These are phyloP conservation scores for Pseudonectria foliicola DNA, from an alignment of 2,329 filamentous ascomycete species.

Conservation along the genomic window DNA sequence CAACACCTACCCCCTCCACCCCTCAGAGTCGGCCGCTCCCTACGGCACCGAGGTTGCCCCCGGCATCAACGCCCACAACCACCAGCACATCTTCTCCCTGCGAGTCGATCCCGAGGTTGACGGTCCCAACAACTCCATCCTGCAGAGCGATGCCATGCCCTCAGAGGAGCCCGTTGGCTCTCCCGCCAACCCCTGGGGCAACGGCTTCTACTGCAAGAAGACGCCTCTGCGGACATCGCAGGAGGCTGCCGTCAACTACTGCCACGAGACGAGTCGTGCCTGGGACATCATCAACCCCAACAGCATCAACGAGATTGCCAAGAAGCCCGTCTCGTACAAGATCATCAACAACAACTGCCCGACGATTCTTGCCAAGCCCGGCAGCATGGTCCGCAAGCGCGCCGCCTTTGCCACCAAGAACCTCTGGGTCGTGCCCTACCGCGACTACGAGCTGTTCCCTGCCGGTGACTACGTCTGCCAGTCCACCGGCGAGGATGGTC, in stretches of 20 bases:
- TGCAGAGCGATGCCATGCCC: conserved; percentile 67
- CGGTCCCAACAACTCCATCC: conserved; percentile 54
- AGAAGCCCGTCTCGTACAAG: conserved; percentile 83
- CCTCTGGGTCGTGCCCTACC: conserved; percentile 43
- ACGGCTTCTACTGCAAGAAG: conserved; percentile 80
- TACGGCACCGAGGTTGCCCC: conserved; percentile 59
- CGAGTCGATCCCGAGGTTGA: conserved; percentile 61
- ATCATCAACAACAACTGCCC: conserved; percentile 82
- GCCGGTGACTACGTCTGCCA: conserved; percentile 84
- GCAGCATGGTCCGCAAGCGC: conserved; percentile 78
- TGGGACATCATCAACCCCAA: conserved; percentile 88
- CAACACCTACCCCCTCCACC: conserved; percentile 36
- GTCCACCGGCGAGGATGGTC: conserved; percentile 62
- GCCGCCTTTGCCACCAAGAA: conserved; percentile 67
- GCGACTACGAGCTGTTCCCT: conserved; percentile 75
- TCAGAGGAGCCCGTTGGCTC: conserved; percentile 71
- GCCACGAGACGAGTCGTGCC: conserved; percentile 69
- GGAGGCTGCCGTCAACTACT: conserved; percentile 68
- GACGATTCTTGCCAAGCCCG: conserved; percentile 70
- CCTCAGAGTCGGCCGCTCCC: conserved; percentile 35
- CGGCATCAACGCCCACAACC: conserved; percentile 58
- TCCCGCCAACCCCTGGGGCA: conserved; percentile 78
- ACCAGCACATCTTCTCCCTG: conserved; percentile 64
- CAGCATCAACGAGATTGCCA: conserved; percentile 75
- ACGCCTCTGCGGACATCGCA: conserved; percentile 67